Percentiles rank a stretch among this genome's conserved stretches.
Conservation (phyloP, 371 early-diverging fungal species). For the Mucor piriformis region DNA sequence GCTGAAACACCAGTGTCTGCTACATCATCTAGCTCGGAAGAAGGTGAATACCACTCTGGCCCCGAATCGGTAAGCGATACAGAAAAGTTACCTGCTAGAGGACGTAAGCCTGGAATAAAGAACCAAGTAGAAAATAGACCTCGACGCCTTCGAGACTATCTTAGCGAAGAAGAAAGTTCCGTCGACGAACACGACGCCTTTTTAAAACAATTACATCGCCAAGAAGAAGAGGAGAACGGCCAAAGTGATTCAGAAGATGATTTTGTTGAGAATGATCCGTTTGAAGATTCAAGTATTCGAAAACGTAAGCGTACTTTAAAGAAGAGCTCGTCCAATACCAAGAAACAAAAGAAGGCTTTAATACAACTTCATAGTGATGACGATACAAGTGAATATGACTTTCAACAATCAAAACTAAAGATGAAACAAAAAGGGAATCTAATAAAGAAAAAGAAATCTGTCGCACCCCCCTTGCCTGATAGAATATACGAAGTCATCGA, state of each 20-base stretch:
- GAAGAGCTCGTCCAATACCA: neutral
- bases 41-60: conserved; percentile 37
- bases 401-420: conserved; percentile 1
- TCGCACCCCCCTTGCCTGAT: conserved; percentile 2
- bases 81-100: neutral
- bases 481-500: conserved; percentile 20
- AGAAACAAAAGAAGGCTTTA: conserved; percentile 6
- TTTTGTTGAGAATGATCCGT: conserved; percentile 27
- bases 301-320: conserved; percentile 15
- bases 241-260: conserved; percentile 20
- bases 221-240: conserved; percentile 35
- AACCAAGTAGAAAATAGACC: conserved; percentile 4
- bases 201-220: conserved; percentile 51
- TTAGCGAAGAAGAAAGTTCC: conserved; percentile 47
- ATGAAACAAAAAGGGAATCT: conserved; percentile 1
- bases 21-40: conserved; percentile 24
- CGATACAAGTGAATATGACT: conserved; percentile 16
- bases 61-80: conserved; percentile 16
- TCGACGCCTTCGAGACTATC: conserved; percentile 54
- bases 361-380: conserved; percentile 11
- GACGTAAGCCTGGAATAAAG: neutral
- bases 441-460: conserved; percentile 6
- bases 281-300: neutral
- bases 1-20: conserved; percentile 10
- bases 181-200: conserved; percentile 45